Conservation (phyloP, 345 rosid genomes). For the Brassica nigra region DNA sequence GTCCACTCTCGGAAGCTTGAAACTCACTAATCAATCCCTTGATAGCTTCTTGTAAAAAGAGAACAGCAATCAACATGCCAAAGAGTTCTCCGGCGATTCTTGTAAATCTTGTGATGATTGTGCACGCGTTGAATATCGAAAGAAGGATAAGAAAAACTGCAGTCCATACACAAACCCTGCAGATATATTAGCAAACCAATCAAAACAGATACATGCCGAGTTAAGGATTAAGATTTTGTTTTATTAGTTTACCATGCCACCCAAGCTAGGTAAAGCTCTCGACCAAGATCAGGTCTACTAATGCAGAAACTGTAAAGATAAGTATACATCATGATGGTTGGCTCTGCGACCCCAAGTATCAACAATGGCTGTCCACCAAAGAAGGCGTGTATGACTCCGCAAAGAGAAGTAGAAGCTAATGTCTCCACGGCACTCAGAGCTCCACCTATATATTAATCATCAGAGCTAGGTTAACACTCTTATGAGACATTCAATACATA, state of each 20-base stretch:
- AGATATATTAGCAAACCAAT: not conserved
- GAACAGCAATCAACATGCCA: slow-evolving; percentile 77
- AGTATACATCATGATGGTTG: slow-evolving; percentile 85
- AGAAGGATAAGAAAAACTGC: slow-evolving; percentile 63
- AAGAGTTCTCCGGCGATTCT: slow-evolving; percentile 80
- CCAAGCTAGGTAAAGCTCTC: slow-evolving; percentile 72
- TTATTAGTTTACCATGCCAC: slow-evolving; percentile 63
- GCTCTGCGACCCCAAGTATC: slow-evolving; percentile 88
- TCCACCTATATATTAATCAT: slow-evolving; percentile 41
- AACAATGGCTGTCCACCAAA: slow-evolving; percentile 87
- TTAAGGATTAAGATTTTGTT: not conserved
- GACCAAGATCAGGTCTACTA: slow-evolving; percentile 59
- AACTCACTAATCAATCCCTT: slow-evolving; percentile 77
- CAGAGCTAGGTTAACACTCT: not conserved
- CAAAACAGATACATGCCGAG: not conserved
- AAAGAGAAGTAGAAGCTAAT: slow-evolving; percentile 75
- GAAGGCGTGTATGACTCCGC: slow-evolving; percentile 77
- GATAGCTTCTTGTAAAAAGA: slow-evolving; percentile 81
- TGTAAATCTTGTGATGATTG: slow-evolving; percentile 61
- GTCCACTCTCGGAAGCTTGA: slow-evolving; percentile 45
- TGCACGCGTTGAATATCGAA: slow-evolving; percentile 67
- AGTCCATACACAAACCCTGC: slow-evolving; percentile 81
- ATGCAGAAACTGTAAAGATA: slow-evolving; percentile 71
- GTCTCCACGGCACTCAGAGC: slow-evolving; percentile 76
- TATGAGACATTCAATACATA: not conserved